Evolutionary conservation across 2,329 filamentous ascomycete genomes (phyloP).

Genomic region (Pseudogymnoascus sp.): DNA sequence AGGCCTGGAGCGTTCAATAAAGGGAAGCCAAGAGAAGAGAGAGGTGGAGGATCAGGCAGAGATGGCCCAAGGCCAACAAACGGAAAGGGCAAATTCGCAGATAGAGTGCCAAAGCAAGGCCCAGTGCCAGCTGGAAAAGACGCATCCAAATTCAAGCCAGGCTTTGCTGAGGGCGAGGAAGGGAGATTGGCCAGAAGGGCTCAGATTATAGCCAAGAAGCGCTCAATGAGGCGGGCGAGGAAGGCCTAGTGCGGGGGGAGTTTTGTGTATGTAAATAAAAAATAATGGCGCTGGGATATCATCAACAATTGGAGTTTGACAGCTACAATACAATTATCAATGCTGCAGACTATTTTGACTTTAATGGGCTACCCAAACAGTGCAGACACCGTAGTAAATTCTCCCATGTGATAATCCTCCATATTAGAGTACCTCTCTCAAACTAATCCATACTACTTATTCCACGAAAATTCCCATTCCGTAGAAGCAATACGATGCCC

Average conservation of each 20-base stretch:
- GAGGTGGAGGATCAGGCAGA: constrained; percentile 11
- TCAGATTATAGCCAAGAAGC: constrained; percentile 78
- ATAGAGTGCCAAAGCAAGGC: constrained; percentile 25
- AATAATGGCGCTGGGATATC: constrained; percentile 2
- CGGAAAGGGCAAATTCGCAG: constrained; percentile 10
- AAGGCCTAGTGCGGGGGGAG: constrained; percentile 11
- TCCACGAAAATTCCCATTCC: background rate
- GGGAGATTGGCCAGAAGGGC: constrained; percentile 54
- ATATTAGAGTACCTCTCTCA: background rate
- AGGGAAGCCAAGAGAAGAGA: constrained; percentile 7
- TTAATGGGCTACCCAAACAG: background rate
- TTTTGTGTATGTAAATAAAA: constrained; percentile 8
- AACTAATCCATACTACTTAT: background rate
- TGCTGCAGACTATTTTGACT: background rate
- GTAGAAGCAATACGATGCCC: background rate
- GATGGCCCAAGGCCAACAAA: constrained; percentile 17
- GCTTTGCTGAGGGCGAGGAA: constrained; percentile 37
- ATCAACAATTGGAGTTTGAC: constrained; percentile 1
- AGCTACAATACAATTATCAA: background rate
- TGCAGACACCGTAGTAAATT: background rate
- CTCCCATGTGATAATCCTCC: background rate
- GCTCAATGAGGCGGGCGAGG: constrained; percentile 60
- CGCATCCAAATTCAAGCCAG: constrained; percentile 25
- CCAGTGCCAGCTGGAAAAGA: constrained; percentile 24
- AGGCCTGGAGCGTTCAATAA: constrained; percentile 11